phyloP scores from a whole-genome alignment of 495 filamentous ascomycete genomes.

The Annulohypoxylon maeteangense region DNA sequence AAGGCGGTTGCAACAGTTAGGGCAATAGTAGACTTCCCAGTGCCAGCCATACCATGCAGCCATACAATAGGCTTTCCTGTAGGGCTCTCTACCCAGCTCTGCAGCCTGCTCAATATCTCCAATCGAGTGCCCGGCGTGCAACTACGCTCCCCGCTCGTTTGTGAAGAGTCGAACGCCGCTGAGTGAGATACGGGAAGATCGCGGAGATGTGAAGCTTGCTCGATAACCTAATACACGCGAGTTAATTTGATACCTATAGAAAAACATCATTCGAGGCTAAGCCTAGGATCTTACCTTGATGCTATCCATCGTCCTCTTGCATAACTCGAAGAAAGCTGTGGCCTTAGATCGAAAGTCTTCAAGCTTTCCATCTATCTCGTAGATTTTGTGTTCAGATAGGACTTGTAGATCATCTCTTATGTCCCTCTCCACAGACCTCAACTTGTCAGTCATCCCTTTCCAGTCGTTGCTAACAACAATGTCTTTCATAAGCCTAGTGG shows the following conservation, averaged over 20 bases:
- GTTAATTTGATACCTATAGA: not conserved
- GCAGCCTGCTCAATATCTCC: constrained; percentile 38
- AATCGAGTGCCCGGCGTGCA: constrained; percentile 44
- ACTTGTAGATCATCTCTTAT: not conserved
- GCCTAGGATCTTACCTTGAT: no score
- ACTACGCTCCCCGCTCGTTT: constrained; percentile 35
- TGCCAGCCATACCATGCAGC: constrained; percentile 59
- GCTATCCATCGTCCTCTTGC: no score
- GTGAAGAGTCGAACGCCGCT: constrained; percentile 45
- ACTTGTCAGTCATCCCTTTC: constrained; percentile 4
- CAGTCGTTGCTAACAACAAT: constrained; percentile 8
- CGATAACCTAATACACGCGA: not conserved
- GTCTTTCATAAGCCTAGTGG: not conserved
- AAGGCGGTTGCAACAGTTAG: constrained; percentile 52
- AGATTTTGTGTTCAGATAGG: constrained; percentile 2
- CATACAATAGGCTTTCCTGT: constrained; percentile 49
- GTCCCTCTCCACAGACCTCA: constrained; percentile 8
- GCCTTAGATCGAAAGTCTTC: not conserved
- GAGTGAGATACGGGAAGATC: constrained; percentile 10
- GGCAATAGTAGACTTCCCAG: constrained; percentile 59
- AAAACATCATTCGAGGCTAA: not conserved
- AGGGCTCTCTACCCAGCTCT: constrained; percentile 15
- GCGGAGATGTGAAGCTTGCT: not conserved
- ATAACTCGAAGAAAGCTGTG: no score
- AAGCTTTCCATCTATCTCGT: not conserved